Conservation (phyloP, 768 basidiomycete genomes). For the Naganishia vishniacii region DNA sequence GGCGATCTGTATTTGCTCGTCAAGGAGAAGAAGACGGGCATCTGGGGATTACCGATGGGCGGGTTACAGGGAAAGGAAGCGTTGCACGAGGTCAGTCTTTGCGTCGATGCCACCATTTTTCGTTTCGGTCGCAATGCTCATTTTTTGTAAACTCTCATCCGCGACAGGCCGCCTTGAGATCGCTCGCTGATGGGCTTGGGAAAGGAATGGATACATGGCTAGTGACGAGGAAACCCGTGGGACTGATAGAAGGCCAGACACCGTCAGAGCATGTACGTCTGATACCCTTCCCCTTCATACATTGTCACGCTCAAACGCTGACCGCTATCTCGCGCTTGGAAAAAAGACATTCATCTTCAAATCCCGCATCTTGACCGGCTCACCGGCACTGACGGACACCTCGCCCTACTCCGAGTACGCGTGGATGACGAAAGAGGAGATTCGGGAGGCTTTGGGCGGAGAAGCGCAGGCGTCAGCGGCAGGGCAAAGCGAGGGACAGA, state of each 20-base stretch:
- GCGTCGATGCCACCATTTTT: neutral
- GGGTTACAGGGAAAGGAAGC: slow-evolving; percentile 60
- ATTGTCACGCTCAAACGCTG: neutral
- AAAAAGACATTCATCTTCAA: slow-evolving; percentile 97
- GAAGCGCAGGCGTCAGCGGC: neutral
- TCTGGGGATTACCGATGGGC: slow-evolving; percentile 80
- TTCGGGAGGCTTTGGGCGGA: slow-evolving; percentile 42
- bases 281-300: neutral
- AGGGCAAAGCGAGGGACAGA: too few relatives aligned
- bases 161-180: slow-evolving; percentile 72
- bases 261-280: slow-evolving; percentile 31
- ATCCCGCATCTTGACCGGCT: slow-evolving; percentile 84
- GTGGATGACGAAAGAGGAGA: slow-evolving; percentile 91
- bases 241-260: slow-evolving; percentile 52
- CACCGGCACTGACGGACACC: slow-evolving; percentile 60
- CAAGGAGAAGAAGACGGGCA: slow-evolving; percentile 53
- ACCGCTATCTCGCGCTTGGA: neutral
- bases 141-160: too few relatives aligned
- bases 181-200: slow-evolving; percentile 68
- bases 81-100: slow-evolving; percentile 64
- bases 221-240: slow-evolving; percentile 82
- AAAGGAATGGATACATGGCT: slow-evolving; percentile 86
- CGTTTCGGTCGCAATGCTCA: too few relatives aligned
- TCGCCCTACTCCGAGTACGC: slow-evolving; percentile 66
- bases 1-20: slow-evolving; percentile 85